These are phyloP conservation scores for Bacterosira constricta DNA, from an alignment of 108 stramenopile species.

Conservation along the genomic window DNA sequence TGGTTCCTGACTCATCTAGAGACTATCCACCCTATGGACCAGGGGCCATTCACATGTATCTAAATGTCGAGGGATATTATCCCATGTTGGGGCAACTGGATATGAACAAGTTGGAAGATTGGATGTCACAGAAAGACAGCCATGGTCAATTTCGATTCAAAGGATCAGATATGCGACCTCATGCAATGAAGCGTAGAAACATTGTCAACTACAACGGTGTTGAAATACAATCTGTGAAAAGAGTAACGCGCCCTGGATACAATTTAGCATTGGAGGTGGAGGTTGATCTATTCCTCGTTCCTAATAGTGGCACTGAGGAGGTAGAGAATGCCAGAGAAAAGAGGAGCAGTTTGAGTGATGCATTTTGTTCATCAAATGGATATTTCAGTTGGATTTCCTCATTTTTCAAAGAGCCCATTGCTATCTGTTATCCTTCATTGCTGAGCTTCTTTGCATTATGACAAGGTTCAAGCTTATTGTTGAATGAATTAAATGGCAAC, in stretches of 20 bases:
- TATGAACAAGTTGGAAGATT: constrained; percentile 26
- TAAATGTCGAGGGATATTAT: constrained; percentile 31
- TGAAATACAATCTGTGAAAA: constrained; percentile 19
- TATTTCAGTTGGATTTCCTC: constrained; percentile 44
- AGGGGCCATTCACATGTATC: constrained; percentile 52
- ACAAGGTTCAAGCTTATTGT: not conserved
- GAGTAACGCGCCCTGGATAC: not conserved
- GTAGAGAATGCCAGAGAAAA: constrained; percentile 5
- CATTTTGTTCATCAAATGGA: constrained; percentile 46
- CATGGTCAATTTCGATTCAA: constrained; percentile 20
- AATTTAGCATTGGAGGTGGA: constrained; percentile 21
- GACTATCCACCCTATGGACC: constrained; percentile 58
- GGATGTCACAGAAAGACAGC: constrained; percentile 17
- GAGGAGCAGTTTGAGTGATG: constrained; percentile 2
- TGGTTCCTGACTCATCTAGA: constrained; percentile 43
- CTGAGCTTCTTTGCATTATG: constrained; percentile 57
- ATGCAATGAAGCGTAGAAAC: constrained; percentile 23
- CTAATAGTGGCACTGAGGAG: constrained; percentile 9
- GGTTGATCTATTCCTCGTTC: constrained; percentile 21
- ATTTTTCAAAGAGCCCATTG: constrained; percentile 68
- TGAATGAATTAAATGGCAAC: not conserved
- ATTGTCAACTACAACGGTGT: constrained; percentile 22
- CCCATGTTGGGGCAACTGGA: constrained; percentile 51
- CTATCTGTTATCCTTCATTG: constrained; percentile 55
- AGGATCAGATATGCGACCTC: constrained; percentile 1